Evolutionary conservation across 805 yeast genomes (phyloP).

Genomic region (Teunomyces kruisii): DNA sequence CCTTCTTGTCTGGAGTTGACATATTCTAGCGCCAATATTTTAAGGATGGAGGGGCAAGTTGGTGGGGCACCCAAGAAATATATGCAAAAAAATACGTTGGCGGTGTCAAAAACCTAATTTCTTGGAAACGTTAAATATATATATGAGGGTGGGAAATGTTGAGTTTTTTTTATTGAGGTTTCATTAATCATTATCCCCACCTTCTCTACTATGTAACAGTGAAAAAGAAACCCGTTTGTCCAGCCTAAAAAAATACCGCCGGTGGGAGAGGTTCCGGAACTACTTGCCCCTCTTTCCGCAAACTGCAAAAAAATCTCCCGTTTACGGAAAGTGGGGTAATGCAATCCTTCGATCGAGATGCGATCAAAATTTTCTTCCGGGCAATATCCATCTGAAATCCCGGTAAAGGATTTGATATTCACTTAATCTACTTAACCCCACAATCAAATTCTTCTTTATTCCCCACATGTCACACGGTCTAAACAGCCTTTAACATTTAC

Average conservation of each 20-base stretch:
- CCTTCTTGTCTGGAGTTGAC: conserved; percentile 7
- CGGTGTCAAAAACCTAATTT: not conserved
- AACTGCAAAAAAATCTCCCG: not conserved
- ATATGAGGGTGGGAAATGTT: not conserved
- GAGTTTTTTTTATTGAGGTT: not conserved
- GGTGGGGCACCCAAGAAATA: conserved; percentile 4
- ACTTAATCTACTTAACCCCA: no score
- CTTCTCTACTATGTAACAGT: not conserved
- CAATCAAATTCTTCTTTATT: no score
- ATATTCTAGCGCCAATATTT: no score
- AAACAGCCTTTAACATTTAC: no score
- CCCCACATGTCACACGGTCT: no score
- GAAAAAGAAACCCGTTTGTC: not conserved
- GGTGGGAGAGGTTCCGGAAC: not conserved
- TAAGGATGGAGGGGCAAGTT: not conserved
- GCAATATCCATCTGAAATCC: not conserved
- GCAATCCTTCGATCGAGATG: not conserved
- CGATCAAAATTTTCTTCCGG: not conserved
- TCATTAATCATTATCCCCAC: not conserved
- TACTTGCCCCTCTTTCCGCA: not conserved
- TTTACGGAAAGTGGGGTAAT: not conserved
- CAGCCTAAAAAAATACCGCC: not conserved
- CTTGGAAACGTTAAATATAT: not conserved
- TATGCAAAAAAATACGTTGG: not conserved
- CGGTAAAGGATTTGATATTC: no score